Evolutionary conservation across 164 flowering plant species (phyloP).

Genomic region (Brasenia schreberi): DNA sequence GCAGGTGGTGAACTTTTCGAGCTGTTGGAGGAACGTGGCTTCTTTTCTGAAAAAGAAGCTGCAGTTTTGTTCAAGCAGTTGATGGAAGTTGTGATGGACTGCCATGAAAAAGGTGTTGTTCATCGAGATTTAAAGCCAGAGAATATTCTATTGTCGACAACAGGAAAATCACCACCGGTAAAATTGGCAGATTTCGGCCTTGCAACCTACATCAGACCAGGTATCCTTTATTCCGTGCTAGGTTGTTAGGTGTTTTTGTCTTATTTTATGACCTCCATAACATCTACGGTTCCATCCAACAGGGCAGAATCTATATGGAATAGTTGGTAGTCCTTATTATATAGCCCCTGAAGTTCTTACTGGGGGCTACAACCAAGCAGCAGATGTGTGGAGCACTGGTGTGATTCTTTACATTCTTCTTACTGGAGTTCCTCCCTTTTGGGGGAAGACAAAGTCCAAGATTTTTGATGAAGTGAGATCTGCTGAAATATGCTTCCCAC

Average conservation of each 20-base stretch:
- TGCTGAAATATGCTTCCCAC: conserved; percentile 56
- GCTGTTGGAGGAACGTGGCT: conserved; percentile 33
- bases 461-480: conserved; percentile 79
- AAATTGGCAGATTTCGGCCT: conserved; percentile 59
- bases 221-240: conserved; percentile 9
- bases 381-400: conserved; percentile 82
- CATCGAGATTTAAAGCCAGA: conserved; percentile 63
- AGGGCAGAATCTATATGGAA: conserved; percentile 56
- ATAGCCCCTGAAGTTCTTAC: conserved; percentile 75
- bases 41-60: conserved; percentile 31
- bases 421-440: conserved; percentile 70
- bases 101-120: conserved; percentile 48
- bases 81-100: conserved; percentile 37
- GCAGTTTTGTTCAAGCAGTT: conserved; percentile 28
- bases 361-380: conserved; percentile 67
- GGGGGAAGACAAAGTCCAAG: conserved; percentile 58
- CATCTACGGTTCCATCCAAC: conserved; percentile 2
- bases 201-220: conserved; percentile 61
- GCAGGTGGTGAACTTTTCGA: conserved; percentile 58
- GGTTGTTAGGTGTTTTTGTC: neutral
- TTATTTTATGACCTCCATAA: too few species aligned
- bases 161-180: conserved; percentile 27
- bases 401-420: conserved; percentile 82
- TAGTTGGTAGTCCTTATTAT: conserved; percentile 79
- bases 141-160: conserved; percentile 42